phyloP scores from a whole-genome alignment of 345 rosid genomes.

The Brassica cretica region DNA sequence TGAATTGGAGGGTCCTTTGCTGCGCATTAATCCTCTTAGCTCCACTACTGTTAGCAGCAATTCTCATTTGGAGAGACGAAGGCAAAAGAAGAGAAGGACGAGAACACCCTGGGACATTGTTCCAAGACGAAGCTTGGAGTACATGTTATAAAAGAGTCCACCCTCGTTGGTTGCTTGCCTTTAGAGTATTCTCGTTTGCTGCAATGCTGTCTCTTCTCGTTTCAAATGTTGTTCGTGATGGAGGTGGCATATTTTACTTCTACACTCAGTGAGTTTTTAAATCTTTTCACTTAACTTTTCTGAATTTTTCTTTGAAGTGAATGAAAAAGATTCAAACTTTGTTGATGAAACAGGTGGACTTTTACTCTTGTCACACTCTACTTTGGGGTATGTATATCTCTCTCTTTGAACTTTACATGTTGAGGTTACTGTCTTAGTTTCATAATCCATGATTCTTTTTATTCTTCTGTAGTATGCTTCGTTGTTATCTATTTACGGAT shows the following conservation, averaged over 20 bases:
- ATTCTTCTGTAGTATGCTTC: slow-evolving; percentile 58
- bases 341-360: slow-evolving; percentile 77
- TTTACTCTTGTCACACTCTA: slow-evolving; percentile 79
- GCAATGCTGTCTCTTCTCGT: slow-evolving; percentile 57
- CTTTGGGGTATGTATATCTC: slow-evolving; percentile 69
- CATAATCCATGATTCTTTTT: neutral
- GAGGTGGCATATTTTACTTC: slow-evolving; percentile 76
- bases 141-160: slow-evolving; percentile 62
- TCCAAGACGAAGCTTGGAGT: slow-evolving; percentile 74
- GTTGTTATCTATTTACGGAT: slow-evolving; percentile 68
- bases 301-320: slow-evolving; percentile 11
- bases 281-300: neutral
- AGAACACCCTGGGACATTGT: slow-evolving; percentile 46
- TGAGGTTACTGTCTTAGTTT: slow-evolving; percentile 10
- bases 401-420: neutral
- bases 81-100: slow-evolving; percentile 36
- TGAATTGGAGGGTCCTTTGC: slow-evolving; percentile 86
- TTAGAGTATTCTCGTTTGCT: slow-evolving; percentile 58
- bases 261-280: slow-evolving; percentile 84
- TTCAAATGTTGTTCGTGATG: slow-evolving; percentile 52
- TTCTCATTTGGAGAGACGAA: slow-evolving; percentile 71
- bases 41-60: slow-evolving; percentile 41
- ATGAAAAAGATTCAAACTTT: slow-evolving; percentile 13
- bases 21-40: slow-evolving; percentile 62
- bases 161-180: slow-evolving; percentile 75